These are phyloP conservation scores for Phytophthora pini DNA, from an alignment of 352 stramenopile species.

Conservation along the genomic window DNA sequence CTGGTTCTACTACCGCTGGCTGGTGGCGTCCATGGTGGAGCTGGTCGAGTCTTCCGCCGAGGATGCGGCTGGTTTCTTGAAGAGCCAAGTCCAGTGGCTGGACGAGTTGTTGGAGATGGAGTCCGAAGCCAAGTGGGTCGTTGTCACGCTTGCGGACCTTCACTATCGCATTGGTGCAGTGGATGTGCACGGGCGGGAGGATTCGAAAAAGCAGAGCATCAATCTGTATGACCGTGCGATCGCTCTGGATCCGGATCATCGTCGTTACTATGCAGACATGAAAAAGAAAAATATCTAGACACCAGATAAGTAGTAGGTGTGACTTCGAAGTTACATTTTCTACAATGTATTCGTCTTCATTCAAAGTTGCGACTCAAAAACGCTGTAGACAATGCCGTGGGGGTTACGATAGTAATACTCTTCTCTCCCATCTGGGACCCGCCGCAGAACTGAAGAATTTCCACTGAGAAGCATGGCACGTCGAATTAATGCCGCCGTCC, in stretches of 20 bases:
- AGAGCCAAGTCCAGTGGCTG: slow-evolving; percentile 84
- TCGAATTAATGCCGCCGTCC: slow-evolving; percentile 2
- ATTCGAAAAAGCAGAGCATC: slow-evolving; percentile 51
- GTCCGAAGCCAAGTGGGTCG: slow-evolving; percentile 71
- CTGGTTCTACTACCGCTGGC: slow-evolving; percentile 98
- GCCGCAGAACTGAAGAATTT: no score
- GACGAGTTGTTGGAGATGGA: slow-evolving; percentile 87
- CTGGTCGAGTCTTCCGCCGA: slow-evolving; percentile 50
- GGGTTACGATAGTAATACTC: no score
- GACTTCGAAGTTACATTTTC: no score
- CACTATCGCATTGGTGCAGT: slow-evolving; percentile 41
- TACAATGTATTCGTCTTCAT: no score
- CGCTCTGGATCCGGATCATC: slow-evolving; percentile 64
- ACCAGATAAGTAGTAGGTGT: neutral
- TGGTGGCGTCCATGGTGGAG: slow-evolving; percentile 85
- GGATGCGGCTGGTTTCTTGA: slow-evolving; percentile 56
- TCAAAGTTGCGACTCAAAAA: no score
- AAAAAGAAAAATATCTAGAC: slow-evolving; percentile 12
- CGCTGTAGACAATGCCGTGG: no score
- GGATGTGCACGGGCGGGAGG: slow-evolving; percentile 22
- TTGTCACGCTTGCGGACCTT: slow-evolving; percentile 69
- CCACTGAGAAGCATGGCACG: neutral
- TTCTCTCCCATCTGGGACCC: no score
- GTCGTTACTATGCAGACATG: slow-evolving; percentile 71
- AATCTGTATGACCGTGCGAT: slow-evolving; percentile 59